Evolutionary conservation across 2,329 filamentous ascomycete species (phyloP).

Genomic region (Sclerotinia glacialis): DNA sequence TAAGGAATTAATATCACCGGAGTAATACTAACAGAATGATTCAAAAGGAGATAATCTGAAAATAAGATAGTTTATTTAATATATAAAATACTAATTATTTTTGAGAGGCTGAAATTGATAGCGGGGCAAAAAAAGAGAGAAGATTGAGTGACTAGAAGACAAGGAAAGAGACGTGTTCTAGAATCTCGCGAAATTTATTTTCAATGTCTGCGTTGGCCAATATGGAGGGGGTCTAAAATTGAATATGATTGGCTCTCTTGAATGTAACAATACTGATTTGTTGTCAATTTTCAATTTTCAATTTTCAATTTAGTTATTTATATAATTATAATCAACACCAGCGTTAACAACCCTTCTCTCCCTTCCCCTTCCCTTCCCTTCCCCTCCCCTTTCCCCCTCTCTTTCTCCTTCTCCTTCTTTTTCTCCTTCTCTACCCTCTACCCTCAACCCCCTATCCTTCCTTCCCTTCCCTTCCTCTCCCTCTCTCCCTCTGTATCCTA

Average conservation of each 20-base stretch:
- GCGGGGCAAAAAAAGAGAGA: not conserved
- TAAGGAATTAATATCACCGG: too few relatives aligned
- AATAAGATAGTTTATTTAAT: too few relatives aligned
- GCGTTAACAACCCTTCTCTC: not conserved
- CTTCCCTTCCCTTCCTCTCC: not conserved
- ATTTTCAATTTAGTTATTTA: not conserved
- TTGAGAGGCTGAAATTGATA: not conserved
- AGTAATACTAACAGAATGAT: too few relatives aligned
- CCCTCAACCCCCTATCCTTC: not conserved
- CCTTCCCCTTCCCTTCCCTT: not conserved
- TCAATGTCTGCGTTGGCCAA: conserved; percentile 13
- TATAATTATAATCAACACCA: not conserved
- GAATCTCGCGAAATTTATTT: conserved; percentile 6
- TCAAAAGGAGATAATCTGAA: too few relatives aligned
- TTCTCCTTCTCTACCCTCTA: not conserved
- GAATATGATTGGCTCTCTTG: conserved; percentile 5
- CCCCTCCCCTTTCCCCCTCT: not conserved
- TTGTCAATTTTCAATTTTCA: conserved; percentile 15
- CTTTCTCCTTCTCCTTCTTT: not conserved
- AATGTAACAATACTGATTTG: conserved; percentile 10
- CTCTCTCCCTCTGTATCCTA: not conserved
- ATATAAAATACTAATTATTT: too few relatives aligned
- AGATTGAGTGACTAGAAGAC: not conserved
- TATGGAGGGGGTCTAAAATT: not conserved
- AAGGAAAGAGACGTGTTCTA: not conserved